These are phyloP conservation scores for Metschnikowia similis DNA, from an alignment of 805 yeast genomes.

Conservation along the genomic window DNA sequence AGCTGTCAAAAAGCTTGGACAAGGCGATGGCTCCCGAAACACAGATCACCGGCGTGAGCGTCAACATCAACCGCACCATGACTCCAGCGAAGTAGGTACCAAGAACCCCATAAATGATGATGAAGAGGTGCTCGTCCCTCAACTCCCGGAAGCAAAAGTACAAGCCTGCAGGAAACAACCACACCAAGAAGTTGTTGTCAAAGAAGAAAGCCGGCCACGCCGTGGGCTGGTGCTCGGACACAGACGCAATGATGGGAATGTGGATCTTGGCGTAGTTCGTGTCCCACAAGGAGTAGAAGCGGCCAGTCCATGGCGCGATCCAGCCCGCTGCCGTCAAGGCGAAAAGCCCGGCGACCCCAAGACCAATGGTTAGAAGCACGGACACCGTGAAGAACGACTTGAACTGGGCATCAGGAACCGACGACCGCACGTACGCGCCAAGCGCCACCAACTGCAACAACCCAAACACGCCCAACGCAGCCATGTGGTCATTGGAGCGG, in stretches of 20 bases:
- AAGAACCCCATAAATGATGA: conserved; percentile 86
- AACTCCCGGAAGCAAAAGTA: conserved; percentile 86
- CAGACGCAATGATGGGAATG: conserved; percentile 97
- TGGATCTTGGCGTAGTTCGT: conserved; percentile 96
- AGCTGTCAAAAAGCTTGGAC: conserved; percentile 78
- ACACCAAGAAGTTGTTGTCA: conserved; percentile 86
- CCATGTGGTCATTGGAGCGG: conserved; percentile 97
- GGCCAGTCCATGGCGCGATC: conserved; percentile 99
- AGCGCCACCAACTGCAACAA: conserved; percentile 84
- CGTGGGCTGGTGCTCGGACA: conserved; percentile 99
- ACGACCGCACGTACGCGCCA: conserved; percentile 74
- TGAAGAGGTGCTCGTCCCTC: conserved; percentile 86
- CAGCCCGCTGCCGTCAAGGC: conserved; percentile 83
- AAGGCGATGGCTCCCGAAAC: conserved; percentile 87
- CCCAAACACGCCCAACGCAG: conserved; percentile 96
- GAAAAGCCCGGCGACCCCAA: conserved; percentile 71
- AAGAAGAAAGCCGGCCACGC: conserved; percentile 99
- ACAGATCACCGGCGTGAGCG: conserved; percentile 94
- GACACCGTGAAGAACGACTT: conserved; percentile 61
- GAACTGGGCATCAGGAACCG: conserved; percentile 71
- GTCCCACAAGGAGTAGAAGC: conserved; percentile 98
- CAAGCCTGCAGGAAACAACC: conserved; percentile 98
- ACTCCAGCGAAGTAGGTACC: conserved; percentile 98
- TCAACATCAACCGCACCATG: conserved; percentile 96
- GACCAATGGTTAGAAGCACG: conserved; percentile 46